These are phyloP conservation scores for Aspergillus bertholletiae DNA, from an alignment of 495 filamentous ascomycete species.

Conservation along the genomic window DNA sequence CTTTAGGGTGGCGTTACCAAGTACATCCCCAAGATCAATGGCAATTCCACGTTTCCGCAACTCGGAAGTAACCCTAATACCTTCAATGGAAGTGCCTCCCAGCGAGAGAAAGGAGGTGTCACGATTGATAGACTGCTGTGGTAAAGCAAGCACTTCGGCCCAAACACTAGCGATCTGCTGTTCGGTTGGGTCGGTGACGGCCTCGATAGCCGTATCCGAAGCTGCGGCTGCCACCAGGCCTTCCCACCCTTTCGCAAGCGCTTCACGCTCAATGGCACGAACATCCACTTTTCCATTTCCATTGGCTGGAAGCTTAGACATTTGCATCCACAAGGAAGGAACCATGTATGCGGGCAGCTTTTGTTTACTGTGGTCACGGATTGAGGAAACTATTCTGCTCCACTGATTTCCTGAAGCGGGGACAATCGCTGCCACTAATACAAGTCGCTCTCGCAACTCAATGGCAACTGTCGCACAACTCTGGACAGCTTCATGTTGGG, in stretches of 20 bases:
- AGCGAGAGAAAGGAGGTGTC: constrained; percentile 50
- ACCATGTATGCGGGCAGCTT: constrained; percentile 21
- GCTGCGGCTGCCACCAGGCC: neutral
- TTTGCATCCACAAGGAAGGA: constrained; percentile 16
- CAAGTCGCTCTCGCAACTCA: too few relatives aligned
- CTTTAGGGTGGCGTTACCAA: constrained; percentile 17
- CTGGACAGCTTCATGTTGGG: too few relatives aligned
- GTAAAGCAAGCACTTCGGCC: constrained; percentile 32
- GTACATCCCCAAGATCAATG: constrained; percentile 26
- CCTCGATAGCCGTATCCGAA: constrained; percentile 8
- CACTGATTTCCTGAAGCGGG: constrained; percentile 1
- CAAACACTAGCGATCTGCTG: constrained; percentile 34
- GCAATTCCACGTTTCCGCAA: neutral
- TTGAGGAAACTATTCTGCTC: constrained; percentile 3
- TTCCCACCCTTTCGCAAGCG: neutral
- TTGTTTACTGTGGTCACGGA: constrained; percentile 1
- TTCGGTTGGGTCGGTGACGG: too few relatives aligned
- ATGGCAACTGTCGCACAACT: too few relatives aligned
- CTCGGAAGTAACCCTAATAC: constrained; percentile 36
- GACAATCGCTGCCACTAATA: constrained; percentile 19
- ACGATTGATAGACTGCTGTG: constrained; percentile 21
- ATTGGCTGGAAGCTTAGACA: constrained; percentile 11
- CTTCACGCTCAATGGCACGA: constrained; percentile 4
- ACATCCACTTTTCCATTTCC: constrained; percentile 19
- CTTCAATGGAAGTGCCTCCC: constrained; percentile 52